These are phyloP conservation scores for Arachnomyces sp. DNA, from an alignment of 2,329 filamentous ascomycete species.

Conservation along the genomic window DNA sequence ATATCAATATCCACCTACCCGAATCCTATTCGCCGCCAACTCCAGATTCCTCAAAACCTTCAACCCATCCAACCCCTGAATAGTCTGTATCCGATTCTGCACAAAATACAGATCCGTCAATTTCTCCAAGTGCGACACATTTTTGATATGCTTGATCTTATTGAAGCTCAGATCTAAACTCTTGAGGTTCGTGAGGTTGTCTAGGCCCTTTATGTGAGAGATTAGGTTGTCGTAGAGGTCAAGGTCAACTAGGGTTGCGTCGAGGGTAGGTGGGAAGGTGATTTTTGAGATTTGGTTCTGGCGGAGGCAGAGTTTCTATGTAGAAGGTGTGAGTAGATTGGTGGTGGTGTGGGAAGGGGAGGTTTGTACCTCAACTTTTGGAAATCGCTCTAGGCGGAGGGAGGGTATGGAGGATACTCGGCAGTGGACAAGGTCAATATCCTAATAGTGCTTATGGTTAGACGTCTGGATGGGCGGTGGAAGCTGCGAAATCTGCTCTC, in stretches of 20 bases:
- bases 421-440: slow-evolving; percentile 85
- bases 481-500: neutral
- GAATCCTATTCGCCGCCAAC: slow-evolving; percentile 83
- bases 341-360: neutral
- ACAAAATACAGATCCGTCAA: slow-evolving; percentile 84
- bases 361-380: slow-evolving; percentile 50
- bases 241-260: slow-evolving; percentile 65
- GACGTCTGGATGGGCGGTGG: slow-evolving; percentile 10
- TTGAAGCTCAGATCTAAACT: slow-evolving; percentile 92
- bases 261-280: slow-evolving; percentile 60
- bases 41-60: slow-evolving; percentile 73
- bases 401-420: slow-evolving; percentile 70
- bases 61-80: slow-evolving; percentile 74
- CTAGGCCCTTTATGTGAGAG: slow-evolving; percentile 73
- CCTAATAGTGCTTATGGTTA: slow-evolving; percentile 40
- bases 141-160: slow-evolving; percentile 98
- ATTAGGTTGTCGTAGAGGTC: slow-evolving; percentile 97
- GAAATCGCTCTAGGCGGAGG: slow-evolving; percentile 76
- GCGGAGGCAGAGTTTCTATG: slow-evolving; percentile 69
- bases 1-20: slow-evolving; percentile 33
- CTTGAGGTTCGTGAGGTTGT: slow-evolving; percentile 65
- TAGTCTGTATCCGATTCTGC: slow-evolving; percentile 83
- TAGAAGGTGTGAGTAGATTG: slow-evolving; percentile 4
- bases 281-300: slow-evolving; percentile 83
- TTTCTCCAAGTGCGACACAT: slow-evolving; percentile 66